A percentile compares a stretch with the other conserved stretches of the same genome.
Conservation (phyloP, 1,139 yeast genomes). For the Yamadazyma conglobata region DNA sequence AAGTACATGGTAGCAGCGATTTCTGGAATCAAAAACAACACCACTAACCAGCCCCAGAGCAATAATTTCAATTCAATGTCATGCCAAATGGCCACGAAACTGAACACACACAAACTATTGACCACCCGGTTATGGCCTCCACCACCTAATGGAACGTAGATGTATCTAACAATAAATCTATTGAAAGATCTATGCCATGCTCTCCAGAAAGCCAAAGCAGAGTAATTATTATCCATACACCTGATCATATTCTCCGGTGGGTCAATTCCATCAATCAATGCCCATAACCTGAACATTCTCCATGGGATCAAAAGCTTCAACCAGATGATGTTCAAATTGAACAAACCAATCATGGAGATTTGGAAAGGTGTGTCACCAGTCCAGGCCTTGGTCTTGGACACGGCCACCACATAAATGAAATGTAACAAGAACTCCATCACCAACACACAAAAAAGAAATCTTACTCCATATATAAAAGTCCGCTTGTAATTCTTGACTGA, state of each 20-base stretch:
- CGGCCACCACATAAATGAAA: slow-evolving; percentile 89
- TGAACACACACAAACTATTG: slow-evolving; percentile 83
- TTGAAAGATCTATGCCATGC: slow-evolving; percentile 97
- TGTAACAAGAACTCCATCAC: slow-evolving; percentile 90
- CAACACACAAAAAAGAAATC: slow-evolving; percentile 70
- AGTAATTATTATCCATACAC: slow-evolving; percentile 91
- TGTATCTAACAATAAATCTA: slow-evolving; percentile 79
- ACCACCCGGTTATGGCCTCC: slow-evolving; percentile 67
- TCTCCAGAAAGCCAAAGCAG: slow-evolving; percentile 94
- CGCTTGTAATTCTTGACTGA: slow-evolving; percentile 47
- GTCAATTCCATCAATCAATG: slow-evolving; percentile 84
- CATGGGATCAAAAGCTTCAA: slow-evolving; percentile 89
- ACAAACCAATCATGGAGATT: slow-evolving; percentile 89
- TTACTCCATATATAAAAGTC: slow-evolving; percentile 57
- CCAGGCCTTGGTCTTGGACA: slow-evolving; percentile 88
- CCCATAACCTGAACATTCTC: slow-evolving; percentile 94
- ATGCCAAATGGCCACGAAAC: slow-evolving; percentile 98
- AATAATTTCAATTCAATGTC: slow-evolving; percentile 84
- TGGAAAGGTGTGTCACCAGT: slow-evolving; percentile 85
- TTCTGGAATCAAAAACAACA: slow-evolving; percentile 86
- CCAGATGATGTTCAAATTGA: slow-evolving; percentile 90
- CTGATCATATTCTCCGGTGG: slow-evolving; percentile 98
- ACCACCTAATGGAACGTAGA: slow-evolving; percentile 84
- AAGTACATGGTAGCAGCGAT: slow-evolving; percentile 53
- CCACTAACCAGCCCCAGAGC: slow-evolving; percentile 96